Conservation (phyloP, 257 asterid species). For the Solanum paucissectum region DNA sequence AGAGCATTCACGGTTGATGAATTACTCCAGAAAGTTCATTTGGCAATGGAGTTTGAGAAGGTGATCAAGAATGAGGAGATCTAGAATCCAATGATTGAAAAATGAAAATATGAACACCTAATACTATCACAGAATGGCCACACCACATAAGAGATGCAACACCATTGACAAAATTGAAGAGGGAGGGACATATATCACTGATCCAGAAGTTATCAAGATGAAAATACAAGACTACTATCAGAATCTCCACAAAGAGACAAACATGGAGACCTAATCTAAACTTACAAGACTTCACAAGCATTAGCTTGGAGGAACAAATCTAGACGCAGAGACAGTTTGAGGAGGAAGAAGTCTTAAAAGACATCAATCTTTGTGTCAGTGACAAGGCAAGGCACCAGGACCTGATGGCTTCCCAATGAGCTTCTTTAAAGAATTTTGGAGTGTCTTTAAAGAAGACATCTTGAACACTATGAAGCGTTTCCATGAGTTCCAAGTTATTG, state of each 20-base stretch:
- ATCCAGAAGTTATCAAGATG: neutral
- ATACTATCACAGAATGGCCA: neutral
- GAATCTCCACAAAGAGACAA: neutral
- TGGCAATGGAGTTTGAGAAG: neutral
- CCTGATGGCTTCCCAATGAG: neutral
- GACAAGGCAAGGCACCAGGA: neutral
- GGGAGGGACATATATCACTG: neutral
- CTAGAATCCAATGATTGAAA: neutral
- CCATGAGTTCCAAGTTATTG: neutral
- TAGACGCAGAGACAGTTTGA: neutral
- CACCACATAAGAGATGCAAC: neutral
- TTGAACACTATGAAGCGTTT: neutral
- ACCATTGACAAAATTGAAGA: neutral
- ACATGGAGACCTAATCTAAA: neutral
- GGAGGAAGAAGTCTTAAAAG: neutral
- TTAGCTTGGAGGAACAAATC: neutral
- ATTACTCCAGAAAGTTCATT: neutral
- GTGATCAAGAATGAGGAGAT: neutral
- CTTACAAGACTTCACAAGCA: neutral
- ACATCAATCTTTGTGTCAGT: neutral
- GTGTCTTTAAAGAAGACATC: neutral
- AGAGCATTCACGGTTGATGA: neutral
- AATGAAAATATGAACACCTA: neutral
- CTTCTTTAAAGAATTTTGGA: neutral
- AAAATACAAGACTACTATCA: neutral